Percentiles rank a stretch among this genome's conserved stretches.
Evolutionary conservation across 2,329 filamentous ascomycete species (phyloP).

Genomic region (Thielaviopsis punctulata): DNA sequence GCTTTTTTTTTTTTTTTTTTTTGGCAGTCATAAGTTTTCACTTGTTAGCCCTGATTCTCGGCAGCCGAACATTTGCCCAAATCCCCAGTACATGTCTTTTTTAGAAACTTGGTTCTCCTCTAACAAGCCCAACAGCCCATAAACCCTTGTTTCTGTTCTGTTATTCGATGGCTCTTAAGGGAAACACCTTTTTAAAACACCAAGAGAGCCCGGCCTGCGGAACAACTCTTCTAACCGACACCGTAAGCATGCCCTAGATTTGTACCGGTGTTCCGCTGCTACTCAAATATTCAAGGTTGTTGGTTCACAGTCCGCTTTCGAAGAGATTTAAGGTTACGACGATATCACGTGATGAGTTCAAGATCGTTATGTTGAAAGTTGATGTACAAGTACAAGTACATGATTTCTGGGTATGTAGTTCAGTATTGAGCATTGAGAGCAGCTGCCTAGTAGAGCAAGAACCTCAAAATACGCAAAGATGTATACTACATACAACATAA

Average conservation of each 20-base stretch:
- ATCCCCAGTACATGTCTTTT: too few relatives aligned
- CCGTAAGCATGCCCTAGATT: not conserved
- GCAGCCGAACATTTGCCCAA: too few relatives aligned
- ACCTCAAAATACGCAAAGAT: too few relatives aligned
- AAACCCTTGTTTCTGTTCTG: too few relatives aligned
- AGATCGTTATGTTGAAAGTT: not conserved
- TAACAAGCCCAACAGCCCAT: too few relatives aligned
- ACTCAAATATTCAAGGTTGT: not conserved
- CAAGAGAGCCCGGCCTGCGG: not conserved
- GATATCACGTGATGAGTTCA: not conserved
- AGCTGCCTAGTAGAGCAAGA: too few relatives aligned
- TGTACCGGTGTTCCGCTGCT: not conserved
- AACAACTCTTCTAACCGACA: not conserved
- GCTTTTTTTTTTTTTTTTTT: not conserved
- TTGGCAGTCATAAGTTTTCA: not conserved
- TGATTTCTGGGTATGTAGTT: not conserved
- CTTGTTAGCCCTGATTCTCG: not conserved
- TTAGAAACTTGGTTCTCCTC: too few relatives aligned
- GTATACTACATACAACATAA: too few relatives aligned
- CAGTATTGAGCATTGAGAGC: not conserved
- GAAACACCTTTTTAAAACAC: not conserved
- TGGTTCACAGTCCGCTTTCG: too few relatives aligned
- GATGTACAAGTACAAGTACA: not conserved
- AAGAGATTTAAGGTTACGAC: not conserved
- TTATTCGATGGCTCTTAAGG: too few relatives aligned